phyloP scores from a whole-genome alignment of 2,329 filamentous ascomycete genomes.

The Aspergillus bombycis region DNA sequence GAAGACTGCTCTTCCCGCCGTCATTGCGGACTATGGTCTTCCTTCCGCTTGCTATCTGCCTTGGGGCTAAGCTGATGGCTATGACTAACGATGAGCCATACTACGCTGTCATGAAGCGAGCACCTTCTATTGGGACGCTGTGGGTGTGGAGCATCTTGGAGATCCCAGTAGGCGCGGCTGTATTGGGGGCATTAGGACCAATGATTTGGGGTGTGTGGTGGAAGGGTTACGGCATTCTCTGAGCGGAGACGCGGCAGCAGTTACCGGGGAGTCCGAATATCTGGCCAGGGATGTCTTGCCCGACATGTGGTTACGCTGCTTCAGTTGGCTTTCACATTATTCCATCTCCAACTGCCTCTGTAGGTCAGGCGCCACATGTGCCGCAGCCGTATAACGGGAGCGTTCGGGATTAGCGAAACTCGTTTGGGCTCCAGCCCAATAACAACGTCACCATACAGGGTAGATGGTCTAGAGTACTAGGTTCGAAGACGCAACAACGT shows the following conservation, averaged over 20 bases:
- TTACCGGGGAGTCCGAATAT: neutral
- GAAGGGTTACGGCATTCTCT: slow-evolving; percentile 55
- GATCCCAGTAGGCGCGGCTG: slow-evolving; percentile 70
- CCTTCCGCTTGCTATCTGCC: slow-evolving; percentile 33
- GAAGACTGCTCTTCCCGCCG: slow-evolving; percentile 38
- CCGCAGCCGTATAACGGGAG: neutral
- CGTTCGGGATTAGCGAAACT: neutral
- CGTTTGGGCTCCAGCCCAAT: neutral
- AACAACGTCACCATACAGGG: slow-evolving; percentile 3
- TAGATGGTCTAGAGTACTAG: neutral
- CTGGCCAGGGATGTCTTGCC: neutral
- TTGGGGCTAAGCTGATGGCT: slow-evolving; percentile 78
- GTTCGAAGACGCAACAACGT: neutral
- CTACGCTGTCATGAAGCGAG: slow-evolving; percentile 86
- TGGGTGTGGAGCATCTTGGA: slow-evolving; percentile 96
- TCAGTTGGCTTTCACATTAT: neutral
- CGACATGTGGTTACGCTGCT: neutral
- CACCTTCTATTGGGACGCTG: slow-evolving; percentile 83
- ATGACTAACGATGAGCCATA: slow-evolving; percentile 81
- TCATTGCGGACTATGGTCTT: slow-evolving; percentile 37
- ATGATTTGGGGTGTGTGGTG: slow-evolving; percentile 55
- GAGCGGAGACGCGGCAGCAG: slow-evolving; percentile 4
- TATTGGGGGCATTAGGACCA: slow-evolving; percentile 57
- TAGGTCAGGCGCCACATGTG: neutral
- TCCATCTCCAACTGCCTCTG: neutral